These are phyloP conservation scores for Evernia prunastri DNA, from an alignment of 495 filamentous ascomycete species.

Conservation along the genomic window DNA sequence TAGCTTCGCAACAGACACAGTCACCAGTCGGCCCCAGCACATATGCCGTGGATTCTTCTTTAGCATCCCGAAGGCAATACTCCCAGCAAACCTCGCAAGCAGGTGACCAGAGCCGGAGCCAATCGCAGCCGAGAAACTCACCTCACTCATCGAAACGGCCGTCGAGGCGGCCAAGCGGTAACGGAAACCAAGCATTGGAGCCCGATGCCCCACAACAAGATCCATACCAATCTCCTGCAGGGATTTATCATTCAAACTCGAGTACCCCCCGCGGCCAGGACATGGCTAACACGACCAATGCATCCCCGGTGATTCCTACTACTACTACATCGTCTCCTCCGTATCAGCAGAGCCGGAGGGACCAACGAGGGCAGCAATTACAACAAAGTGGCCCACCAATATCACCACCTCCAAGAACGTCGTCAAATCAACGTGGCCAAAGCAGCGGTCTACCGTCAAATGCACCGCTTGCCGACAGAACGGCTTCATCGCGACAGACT, in stretches of 20 bases:
- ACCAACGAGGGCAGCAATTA: slow-evolving; percentile 28
- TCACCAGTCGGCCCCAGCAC: slow-evolving; percentile 41
- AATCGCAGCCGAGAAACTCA: slow-evolving; percentile 30
- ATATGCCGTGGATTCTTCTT: slow-evolving; percentile 39
- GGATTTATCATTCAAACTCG: slow-evolving; percentile 33
- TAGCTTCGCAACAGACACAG: slow-evolving; percentile 46
- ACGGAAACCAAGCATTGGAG: slow-evolving; percentile 41
- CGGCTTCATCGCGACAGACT: slow-evolving; percentile 15
- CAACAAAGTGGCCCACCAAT: slow-evolving; percentile 36
- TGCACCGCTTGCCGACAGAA: slow-evolving; percentile 22
- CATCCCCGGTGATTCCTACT: slow-evolving; percentile 34
- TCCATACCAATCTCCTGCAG: slow-evolving; percentile 35
- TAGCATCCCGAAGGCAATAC: slow-evolving; percentile 43
- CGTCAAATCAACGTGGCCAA: slow-evolving; percentile 44
- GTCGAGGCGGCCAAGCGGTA: slow-evolving; percentile 47
- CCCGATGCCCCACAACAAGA: slow-evolving; percentile 25
- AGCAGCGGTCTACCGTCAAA: slow-evolving; percentile 18
- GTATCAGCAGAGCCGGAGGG: slow-evolving; percentile 32
- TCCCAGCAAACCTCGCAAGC: slow-evolving; percentile 33
- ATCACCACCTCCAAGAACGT: slow-evolving; percentile 55
- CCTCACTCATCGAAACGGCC: slow-evolving; percentile 42
- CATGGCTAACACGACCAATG: slow-evolving; percentile 35
- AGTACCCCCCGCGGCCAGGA: slow-evolving; percentile 37
- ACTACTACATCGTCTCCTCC: slow-evolving; percentile 35
- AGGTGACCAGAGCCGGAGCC: slow-evolving; percentile 29